Conservation (phyloP, 2,329 filamentous ascomycete species). For the Colletotrichum cereale region DNA sequence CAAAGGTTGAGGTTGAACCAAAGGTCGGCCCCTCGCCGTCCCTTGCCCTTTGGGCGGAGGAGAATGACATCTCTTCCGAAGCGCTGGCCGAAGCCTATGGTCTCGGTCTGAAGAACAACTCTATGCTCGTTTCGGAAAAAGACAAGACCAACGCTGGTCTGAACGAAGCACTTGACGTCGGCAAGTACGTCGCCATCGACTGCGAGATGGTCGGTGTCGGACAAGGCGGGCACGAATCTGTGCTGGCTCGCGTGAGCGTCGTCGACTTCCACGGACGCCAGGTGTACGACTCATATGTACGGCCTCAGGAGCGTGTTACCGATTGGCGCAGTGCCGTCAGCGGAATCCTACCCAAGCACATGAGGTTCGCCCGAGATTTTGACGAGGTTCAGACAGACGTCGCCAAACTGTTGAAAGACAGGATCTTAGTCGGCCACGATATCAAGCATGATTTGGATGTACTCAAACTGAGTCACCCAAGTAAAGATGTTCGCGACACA, state of each 20-base stretch:
- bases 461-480: constrained; percentile 82
- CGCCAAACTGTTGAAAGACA: constrained; percentile 74
- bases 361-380: constrained; percentile 78
- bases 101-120: constrained; percentile 62
- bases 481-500: constrained; percentile 86
- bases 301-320: constrained; percentile 80
- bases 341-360: constrained; percentile 81
- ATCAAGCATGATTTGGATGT: constrained; percentile 83
- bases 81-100: constrained; percentile 73
- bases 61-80: constrained; percentile 71
- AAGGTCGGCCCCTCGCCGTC: constrained; percentile 62
- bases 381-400: constrained; percentile 82
- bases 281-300: constrained; percentile 94
- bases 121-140: constrained; percentile 60
- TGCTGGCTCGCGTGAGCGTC: constrained; percentile 86
- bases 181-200: constrained; percentile 93
- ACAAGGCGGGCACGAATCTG: constrained; percentile 76
- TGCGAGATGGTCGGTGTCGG: constrained; percentile 98
- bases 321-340: constrained; percentile 92
- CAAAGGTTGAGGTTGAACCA: constrained; percentile 55
- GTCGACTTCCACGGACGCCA: constrained; percentile 95
- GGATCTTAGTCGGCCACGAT: constrained; percentile 87
- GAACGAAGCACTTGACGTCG: constrained; percentile 73
- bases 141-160: constrained; percentile 74
- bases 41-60: constrained; percentile 70